Evolutionary conservation across 495 filamentous ascomycete genomes (phyloP), one percentile per base, ranked within the genome.

Genomic region (Cairneyella variabilis): DNA sequence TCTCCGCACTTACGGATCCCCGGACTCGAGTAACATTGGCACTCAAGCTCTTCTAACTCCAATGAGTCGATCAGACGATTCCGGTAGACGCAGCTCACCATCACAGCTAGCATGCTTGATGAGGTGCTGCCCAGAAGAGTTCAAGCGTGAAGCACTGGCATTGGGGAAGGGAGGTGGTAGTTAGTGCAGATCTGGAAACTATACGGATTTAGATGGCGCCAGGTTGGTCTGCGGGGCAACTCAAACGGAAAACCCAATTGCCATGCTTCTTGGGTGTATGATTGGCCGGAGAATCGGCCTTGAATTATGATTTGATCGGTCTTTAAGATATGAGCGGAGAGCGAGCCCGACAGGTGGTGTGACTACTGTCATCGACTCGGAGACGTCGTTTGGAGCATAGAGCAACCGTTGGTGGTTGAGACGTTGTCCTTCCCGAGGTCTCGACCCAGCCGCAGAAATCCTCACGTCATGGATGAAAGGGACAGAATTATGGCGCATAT

Each of bases 391-490:
- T n/a, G n/a, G n/a, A n/a, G n/a, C n/a, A n/a, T n/a, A n/a, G n/a
- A n/a, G n/a, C n/a, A n/a, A n/a, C n/a, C n/a, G n/a, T n/a, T n/a
- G n/a, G n/a, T n/a, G n/a, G n/a, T n/a, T n/a, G n/a, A n/a, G n/a
- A n/a, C n/a, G n/a, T n/a, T n/a, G n/a, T n/a, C n/a, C n/a, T n/a
- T n/a, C n/a, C n/a, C n/a, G n/a, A n/a, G n/a, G n/a, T n/a, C n/a
- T n/a, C n/a, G n/a, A n/a, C n/a, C n/a, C n/a, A n/a, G n/a, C n/a
- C n/a, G n/a, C n/a, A n/a, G n/a, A n/a, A n/a, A n/a, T n/a, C n/a
- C n/a, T 51, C 53, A 51, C 47, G 47, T 51, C 54, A 57, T 52
- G 54, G 54, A 52, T 30, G 16, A 57, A 57, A 27, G 54, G 54
- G 50, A 57, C 48, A 48, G 54, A 52, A 48, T 52, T 21, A 51